Evolutionary conservation across 2,329 filamentous ascomycete genomes (phyloP).

Genomic region (Calonectria honghensis): DNA sequence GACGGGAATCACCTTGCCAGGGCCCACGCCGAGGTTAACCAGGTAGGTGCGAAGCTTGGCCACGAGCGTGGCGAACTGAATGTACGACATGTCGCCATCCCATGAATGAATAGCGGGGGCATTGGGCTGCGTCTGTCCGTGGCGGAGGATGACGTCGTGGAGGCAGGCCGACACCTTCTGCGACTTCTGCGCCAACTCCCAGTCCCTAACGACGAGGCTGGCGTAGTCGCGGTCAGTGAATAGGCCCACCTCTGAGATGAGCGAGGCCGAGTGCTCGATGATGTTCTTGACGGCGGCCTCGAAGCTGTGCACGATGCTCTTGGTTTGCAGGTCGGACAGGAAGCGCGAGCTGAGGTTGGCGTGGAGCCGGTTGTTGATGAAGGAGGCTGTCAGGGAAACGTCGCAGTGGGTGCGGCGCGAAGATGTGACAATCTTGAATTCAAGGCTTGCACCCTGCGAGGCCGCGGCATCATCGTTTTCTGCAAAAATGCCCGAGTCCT

Average conservation of each 20-base stretch:
- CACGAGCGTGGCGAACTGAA: slow-evolving; percentile 62
- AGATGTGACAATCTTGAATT: slow-evolving; percentile 45
- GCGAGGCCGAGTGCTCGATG: slow-evolving; percentile 63
- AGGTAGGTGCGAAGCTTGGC: slow-evolving; percentile 67
- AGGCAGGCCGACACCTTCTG: slow-evolving; percentile 65
- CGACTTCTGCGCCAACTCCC: slow-evolving; percentile 62
- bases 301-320: slow-evolving; percentile 71
- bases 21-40: slow-evolving; percentile 68
- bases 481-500: slow-evolving; percentile 59
- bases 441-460: not conserved
- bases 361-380: slow-evolving; percentile 63
- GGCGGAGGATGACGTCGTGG: slow-evolving; percentile 66
- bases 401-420: slow-evolving; percentile 67
- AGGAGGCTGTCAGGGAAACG: slow-evolving; percentile 66
- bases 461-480: not conserved
- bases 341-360: slow-evolving; percentile 67
- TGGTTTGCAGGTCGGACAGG: slow-evolving; percentile 65
- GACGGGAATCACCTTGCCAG: slow-evolving; percentile 77
- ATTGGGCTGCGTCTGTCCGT: slow-evolving; percentile 62
- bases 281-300: slow-evolving; percentile 70
- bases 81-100: slow-evolving; percentile 67
- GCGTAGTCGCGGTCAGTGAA: slow-evolving; percentile 74
- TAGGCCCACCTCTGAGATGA: slow-evolving; percentile 68
- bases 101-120: slow-evolving; percentile 65
- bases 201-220: slow-evolving; percentile 73